Percentiles rank a stretch among this genome's conserved stretches.
phyloP scores from a whole-genome alignment of 768 basidiomycete species.

The Amanita polypyramis region DNA sequence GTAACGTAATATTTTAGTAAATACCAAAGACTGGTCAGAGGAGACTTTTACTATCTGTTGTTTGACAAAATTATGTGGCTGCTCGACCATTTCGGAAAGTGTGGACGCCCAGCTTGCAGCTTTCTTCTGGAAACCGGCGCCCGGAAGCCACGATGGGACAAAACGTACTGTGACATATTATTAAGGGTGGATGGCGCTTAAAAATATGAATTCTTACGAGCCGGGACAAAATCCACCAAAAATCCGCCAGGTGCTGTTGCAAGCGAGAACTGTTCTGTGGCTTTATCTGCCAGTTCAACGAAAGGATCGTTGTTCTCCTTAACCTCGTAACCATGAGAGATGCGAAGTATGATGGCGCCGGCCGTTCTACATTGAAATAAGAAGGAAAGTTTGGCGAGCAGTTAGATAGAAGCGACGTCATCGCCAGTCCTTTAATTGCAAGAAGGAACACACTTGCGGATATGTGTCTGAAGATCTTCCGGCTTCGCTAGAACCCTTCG shows the following conservation, averaged over 20 bases:
- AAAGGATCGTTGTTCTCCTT: slow-evolving; percentile 41
- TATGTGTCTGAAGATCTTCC: slow-evolving; percentile 31
- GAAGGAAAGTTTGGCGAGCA: not conserved
- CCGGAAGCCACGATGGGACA: slow-evolving; percentile 56
- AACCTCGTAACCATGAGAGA: slow-evolving; percentile 45
- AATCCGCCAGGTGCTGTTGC: slow-evolving; percentile 42
- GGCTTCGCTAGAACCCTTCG: slow-evolving; percentile 38
- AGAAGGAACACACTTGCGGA: slow-evolving; percentile 31
- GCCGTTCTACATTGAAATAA: slow-evolving; percentile 25
- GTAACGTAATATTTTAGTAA: not conserved
- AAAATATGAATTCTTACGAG: slow-evolving; percentile 22
- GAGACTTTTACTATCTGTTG: slow-evolving; percentile 41
- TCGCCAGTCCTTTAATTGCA: not conserved
- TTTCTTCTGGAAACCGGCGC: slow-evolving; percentile 43
- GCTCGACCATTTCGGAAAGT: slow-evolving; percentile 43
- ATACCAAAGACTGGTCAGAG: not conserved
- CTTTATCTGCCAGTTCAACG: slow-evolving; percentile 40
- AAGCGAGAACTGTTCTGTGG: slow-evolving; percentile 44
- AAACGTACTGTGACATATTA: slow-evolving; percentile 34
- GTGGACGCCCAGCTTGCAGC: slow-evolving; percentile 45
- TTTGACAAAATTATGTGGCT: slow-evolving; percentile 47
- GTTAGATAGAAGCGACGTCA: slow-evolving; percentile 3
- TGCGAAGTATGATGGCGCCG: slow-evolving; percentile 42
- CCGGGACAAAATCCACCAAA: slow-evolving; percentile 41
- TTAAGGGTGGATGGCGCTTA: slow-evolving; percentile 2